Evolutionary conservation across 768 basidiomycete genomes (phyloP).

Genomic region (Boletus subcaerulescens): DNA sequence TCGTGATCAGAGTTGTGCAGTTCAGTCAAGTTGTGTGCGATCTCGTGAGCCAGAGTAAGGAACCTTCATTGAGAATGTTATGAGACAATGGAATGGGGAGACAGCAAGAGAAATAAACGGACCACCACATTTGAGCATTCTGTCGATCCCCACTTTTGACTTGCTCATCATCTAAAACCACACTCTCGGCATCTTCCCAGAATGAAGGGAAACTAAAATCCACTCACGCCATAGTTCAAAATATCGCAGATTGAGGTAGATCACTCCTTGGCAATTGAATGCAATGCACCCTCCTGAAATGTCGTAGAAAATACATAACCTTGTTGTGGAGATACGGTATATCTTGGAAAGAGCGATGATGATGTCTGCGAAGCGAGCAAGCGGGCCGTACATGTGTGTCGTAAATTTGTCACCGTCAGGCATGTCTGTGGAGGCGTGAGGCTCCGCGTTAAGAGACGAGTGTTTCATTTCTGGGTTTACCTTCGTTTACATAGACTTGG

Average conservation of each 20-base stretch:
- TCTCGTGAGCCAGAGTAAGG: slow-evolving; percentile 85
- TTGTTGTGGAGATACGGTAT: slow-evolving; percentile 65
- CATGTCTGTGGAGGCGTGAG: neutral
- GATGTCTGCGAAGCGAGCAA: slow-evolving; percentile 70
- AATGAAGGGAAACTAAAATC: neutral
- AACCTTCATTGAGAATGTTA: slow-evolving; percentile 44
- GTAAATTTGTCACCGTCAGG: slow-evolving; percentile 44
- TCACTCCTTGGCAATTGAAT: slow-evolving; percentile 81
- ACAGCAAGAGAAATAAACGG: too few species aligned
- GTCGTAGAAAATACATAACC: slow-evolving; percentile 84
- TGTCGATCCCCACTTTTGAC: neutral
- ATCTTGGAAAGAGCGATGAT: slow-evolving; percentile 58
- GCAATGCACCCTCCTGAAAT: slow-evolving; percentile 73
- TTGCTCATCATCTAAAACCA: neutral
- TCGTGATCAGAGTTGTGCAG: slow-evolving; percentile 86
- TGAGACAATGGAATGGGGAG: neutral
- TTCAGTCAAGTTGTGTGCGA: slow-evolving; percentile 82
- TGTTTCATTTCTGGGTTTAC: slow-evolving; percentile 28
- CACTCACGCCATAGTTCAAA: slow-evolving; percentile 57
- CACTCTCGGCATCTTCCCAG: neutral
- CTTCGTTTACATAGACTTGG: slow-evolving; percentile 59
- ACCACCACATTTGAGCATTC: neutral
- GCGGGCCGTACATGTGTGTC: slow-evolving; percentile 42
- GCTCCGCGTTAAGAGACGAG: neutral
- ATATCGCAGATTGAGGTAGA: slow-evolving; percentile 72